Conservation (phyloP, 2,329 filamentous ascomycete species). For the Fusarium pseudograminearum region DNA sequence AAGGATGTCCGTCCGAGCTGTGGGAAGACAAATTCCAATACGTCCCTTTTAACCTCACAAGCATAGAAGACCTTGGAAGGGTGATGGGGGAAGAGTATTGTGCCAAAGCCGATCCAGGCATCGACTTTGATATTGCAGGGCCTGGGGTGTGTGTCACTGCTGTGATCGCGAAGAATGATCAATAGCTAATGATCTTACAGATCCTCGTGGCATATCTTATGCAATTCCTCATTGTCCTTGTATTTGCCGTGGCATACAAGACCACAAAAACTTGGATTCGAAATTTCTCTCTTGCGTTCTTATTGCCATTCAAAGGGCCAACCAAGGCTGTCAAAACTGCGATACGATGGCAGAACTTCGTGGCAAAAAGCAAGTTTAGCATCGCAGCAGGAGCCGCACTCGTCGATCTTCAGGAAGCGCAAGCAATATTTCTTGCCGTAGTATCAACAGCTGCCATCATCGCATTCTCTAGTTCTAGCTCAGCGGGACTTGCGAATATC, state of each 20-base stretch:
- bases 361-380: neutral
- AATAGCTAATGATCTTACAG: neutral
- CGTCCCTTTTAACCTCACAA: neutral
- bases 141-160: neutral
- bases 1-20: neutral
- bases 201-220: constrained; percentile 11
- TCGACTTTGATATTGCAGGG: constrained; percentile 30
- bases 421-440: neutral
- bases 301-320: neutral
- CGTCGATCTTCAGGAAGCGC: constrained; percentile 18
- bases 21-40: neutral
- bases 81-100: constrained; percentile 2
- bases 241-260: neutral
- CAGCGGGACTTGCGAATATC: neutral
- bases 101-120: neutral
- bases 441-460: neutral
- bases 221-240: neutral
- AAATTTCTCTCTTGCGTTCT: rapidly evolving
- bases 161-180: no score
- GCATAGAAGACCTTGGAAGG: neutral
- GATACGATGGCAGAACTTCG: rapidly evolving
- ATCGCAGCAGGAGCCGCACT: neutral
- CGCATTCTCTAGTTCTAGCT: neutral
- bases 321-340: rapidly evolving
- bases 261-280: neutral